phyloP scores from a whole-genome alignment of 148 eudicot genomes.

The Amaranthus hypochondriacus region DNA sequence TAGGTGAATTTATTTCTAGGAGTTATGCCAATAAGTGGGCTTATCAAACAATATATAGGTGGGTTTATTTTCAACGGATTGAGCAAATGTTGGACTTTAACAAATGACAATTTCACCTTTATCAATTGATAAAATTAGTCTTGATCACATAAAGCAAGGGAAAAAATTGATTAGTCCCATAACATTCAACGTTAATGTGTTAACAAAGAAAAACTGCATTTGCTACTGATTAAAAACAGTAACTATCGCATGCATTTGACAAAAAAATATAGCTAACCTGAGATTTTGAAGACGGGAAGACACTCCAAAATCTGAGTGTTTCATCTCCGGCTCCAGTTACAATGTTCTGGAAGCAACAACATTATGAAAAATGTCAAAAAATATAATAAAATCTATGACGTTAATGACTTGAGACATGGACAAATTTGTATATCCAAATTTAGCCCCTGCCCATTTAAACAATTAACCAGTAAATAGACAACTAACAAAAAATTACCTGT shows the following conservation, averaged over 20 bases:
- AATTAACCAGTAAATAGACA: neutral
- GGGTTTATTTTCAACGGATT: no score
- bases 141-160: neutral
- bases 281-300: conserved; percentile 83
- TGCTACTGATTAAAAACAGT: no score
- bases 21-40: no score
- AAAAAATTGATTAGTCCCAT: neutral
- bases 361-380: conserved; percentile 5
- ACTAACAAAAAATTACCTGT: conserved; percentile 42
- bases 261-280: conserved; percentile 41
- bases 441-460: no score
- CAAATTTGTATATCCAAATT: neutral
- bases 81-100: no score
- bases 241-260: neutral
- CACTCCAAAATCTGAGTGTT: conserved; percentile 92
- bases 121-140: neutral
- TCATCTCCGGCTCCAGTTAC: conserved; percentile 98
- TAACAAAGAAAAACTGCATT: neutral
- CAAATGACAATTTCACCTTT: no score
- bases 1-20: no score
- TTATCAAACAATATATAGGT: no score
- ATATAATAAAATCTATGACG: neutral
- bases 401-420: neutral
- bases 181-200: neutral
- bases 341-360: conserved; percentile 52